phyloP scores from a whole-genome alignment of 257 asterid species.

The Datura wrightii region DNA sequence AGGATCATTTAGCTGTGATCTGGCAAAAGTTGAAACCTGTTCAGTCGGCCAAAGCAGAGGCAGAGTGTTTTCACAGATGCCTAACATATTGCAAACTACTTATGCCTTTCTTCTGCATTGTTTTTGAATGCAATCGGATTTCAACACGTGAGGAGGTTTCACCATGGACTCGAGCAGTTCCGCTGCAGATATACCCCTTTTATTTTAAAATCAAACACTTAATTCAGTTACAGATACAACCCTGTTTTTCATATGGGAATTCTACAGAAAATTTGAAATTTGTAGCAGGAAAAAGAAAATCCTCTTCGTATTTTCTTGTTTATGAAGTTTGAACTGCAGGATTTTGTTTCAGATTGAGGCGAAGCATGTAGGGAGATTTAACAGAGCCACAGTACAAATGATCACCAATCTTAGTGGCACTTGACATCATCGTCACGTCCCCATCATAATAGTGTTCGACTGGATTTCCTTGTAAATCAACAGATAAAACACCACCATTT shows the following conservation, averaged over 20 bases:
- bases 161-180: background rate
- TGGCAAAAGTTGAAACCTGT: background rate
- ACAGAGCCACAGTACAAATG: constrained; percentile 67
- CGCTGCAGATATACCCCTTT: background rate
- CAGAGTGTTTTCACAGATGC: too few species aligned
- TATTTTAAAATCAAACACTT: background rate
- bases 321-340: constrained; percentile 51
- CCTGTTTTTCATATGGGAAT: background rate
- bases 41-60: background rate
- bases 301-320: constrained; percentile 5
- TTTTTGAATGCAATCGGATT: background rate
- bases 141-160: background rate
- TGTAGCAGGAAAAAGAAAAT: background rate
- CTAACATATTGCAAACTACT: background rate
- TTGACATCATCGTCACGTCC: constrained; percentile 36
- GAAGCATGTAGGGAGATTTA: constrained; percentile 48
- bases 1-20: background rate
- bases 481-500: constrained; percentile 65
- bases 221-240: background rate
- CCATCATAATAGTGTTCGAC: constrained; percentile 58
- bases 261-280: too few species aligned
- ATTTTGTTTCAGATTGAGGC: constrained; percentile 60
- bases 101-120: background rate
- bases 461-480: constrained; percentile 80
- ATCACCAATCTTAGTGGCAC: constrained; percentile 63